Conservation (phyloP, 495 filamentous ascomycete genomes). For the Penicillium diatomitis region DNA sequence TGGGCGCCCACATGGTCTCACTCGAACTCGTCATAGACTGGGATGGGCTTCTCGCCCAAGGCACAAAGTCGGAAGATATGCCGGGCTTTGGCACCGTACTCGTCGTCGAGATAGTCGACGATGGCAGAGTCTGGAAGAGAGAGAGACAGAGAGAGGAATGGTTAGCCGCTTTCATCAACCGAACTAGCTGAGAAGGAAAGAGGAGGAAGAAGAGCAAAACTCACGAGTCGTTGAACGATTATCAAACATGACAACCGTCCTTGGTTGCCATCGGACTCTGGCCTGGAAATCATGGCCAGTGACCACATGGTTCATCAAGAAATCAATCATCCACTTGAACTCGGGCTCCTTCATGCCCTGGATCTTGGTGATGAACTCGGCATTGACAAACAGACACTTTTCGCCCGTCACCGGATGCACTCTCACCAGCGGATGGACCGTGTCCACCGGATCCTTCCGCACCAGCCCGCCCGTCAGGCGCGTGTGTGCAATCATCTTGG, state of each 20-base stretch:
- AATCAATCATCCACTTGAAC: slow-evolving; percentile 58
- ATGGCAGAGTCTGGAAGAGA: slow-evolving; percentile 37
- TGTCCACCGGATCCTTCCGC: slow-evolving; percentile 59
- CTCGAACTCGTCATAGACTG: slow-evolving; percentile 38
- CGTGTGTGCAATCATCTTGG: slow-evolving; percentile 63
- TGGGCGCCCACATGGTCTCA: slow-evolving; percentile 1
- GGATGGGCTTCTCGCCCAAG: slow-evolving; percentile 43
- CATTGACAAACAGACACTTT: slow-evolving; percentile 73
- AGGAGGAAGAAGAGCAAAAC: slow-evolving; percentile 10
- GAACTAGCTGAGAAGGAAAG: neutral
- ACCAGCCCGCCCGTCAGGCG: slow-evolving; percentile 52
- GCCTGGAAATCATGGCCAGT: slow-evolving; percentile 80
- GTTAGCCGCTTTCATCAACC: neutral
- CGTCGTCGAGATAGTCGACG: slow-evolving; percentile 44
- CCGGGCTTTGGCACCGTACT: slow-evolving; percentile 34
- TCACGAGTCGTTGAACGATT: slow-evolving; percentile 49
- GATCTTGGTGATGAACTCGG: slow-evolving; percentile 71
- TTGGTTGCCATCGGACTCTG: slow-evolving; percentile 73
- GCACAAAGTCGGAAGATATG: slow-evolving; percentile 47
- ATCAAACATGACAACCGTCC: slow-evolving; percentile 86
- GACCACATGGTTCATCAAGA: slow-evolving; percentile 79
- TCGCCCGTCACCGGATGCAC: slow-evolving; percentile 69
- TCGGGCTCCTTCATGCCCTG: slow-evolving; percentile 59
- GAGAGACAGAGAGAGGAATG: neutral
- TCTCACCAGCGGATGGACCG: slow-evolving; percentile 64